A percentile compares a stretch with the other conserved stretches of the same genome.
Evolutionary conservation across 2,329 filamentous ascomycete species (phyloP).

Genomic region (Monascus ruber): DNA sequence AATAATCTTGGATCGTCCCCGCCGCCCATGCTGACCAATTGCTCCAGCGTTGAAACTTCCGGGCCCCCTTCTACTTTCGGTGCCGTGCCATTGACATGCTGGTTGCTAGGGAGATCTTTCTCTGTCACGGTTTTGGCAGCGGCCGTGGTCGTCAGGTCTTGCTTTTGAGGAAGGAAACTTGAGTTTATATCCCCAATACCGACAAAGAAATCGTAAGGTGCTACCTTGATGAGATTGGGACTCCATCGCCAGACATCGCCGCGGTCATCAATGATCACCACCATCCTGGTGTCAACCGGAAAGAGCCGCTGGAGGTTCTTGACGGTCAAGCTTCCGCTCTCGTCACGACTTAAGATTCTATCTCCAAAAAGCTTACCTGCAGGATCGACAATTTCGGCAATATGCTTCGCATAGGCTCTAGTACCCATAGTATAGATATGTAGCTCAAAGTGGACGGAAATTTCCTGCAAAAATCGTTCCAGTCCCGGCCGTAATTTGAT

Average conservation of each 20-base stretch:
- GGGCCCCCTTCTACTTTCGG: slow-evolving; percentile 11
- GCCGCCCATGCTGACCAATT: slow-evolving; percentile 64
- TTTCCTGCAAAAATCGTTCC: slow-evolving; percentile 63
- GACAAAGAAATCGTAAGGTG: slow-evolving; percentile 94
- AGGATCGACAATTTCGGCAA: slow-evolving; percentile 87
- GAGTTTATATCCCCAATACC: slow-evolving; percentile 98
- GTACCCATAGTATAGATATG: slow-evolving; percentile 99
- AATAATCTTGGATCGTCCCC: slow-evolving; percentile 57
- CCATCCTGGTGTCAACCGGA: slow-evolving; percentile 96
- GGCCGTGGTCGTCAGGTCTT: slow-evolving; percentile 36
- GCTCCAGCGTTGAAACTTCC: slow-evolving; percentile 53
- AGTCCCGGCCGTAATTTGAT: slow-evolving; percentile 93
- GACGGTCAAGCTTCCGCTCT: slow-evolving; percentile 83
- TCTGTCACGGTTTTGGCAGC: slow-evolving; percentile 15
- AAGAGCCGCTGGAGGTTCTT: slow-evolving; percentile 88
- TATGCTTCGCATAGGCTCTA: slow-evolving; percentile 83
- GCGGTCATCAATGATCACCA: slow-evolving; percentile 95
- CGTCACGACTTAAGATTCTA: slow-evolving; percentile 88
- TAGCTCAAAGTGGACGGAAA: slow-evolving; percentile 77
- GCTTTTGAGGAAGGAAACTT: slow-evolving; percentile 78
- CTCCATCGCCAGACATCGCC: slow-evolving; percentile 95
- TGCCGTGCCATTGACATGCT: slow-evolving; percentile 22
- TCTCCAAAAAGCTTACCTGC: slow-evolving; percentile 83
- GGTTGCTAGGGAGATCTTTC: slow-evolving; percentile 5
- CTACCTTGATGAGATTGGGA: slow-evolving; percentile 86